These are phyloP conservation scores for Xylaria arbuscula DNA, from an alignment of 2,329 filamentous ascomycete species.

Conservation along the genomic window DNA sequence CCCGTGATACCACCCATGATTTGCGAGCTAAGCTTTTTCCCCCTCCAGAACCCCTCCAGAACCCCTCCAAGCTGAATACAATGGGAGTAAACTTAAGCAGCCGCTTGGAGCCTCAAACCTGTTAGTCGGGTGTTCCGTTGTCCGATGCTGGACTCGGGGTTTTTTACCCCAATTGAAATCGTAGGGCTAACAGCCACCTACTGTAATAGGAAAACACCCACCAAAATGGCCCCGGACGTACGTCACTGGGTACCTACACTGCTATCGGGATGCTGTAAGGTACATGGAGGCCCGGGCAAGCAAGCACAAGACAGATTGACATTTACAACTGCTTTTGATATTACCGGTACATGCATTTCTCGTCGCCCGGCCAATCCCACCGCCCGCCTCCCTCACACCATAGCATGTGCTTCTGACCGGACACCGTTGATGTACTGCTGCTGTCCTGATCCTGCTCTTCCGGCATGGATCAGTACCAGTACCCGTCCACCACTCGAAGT, in stretches of 20 bases:
- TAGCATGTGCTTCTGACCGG: slow-evolving; percentile 46
- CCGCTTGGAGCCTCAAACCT: slow-evolving; percentile 38
- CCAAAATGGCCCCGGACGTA: slow-evolving; percentile 22
- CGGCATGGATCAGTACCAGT: slow-evolving; percentile 63
- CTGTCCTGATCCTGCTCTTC: slow-evolving; percentile 46
- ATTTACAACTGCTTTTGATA: slow-evolving; percentile 2
- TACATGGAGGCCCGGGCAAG: slow-evolving; percentile 8
- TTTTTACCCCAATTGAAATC: slow-evolving; percentile 25
- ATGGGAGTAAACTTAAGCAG: not conserved
- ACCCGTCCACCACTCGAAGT: slow-evolving; percentile 56
- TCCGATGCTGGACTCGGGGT: slow-evolving; percentile 28
- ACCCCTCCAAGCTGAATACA: not conserved
- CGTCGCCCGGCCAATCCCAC: not conserved
- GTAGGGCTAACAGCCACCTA: slow-evolving; percentile 33
- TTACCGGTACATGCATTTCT: not conserved
- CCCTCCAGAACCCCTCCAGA: no score
- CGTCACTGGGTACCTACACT: slow-evolving; percentile 26
- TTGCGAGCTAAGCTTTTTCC: not conserved
- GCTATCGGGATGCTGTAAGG: not conserved
- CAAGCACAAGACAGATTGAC: slow-evolving; percentile 15
- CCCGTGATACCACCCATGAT: not conserved
- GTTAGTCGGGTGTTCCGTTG: slow-evolving; percentile 23
- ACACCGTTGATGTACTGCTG: slow-evolving; percentile 37
- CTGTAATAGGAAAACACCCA: slow-evolving; percentile 24
- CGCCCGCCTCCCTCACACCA: slow-evolving; percentile 20